A percentile compares a stretch with the other conserved stretches of the same genome.
phyloP scores from a whole-genome alignment of 768 basidiomycete species.

The Hortiboletus flavorubellus region DNA sequence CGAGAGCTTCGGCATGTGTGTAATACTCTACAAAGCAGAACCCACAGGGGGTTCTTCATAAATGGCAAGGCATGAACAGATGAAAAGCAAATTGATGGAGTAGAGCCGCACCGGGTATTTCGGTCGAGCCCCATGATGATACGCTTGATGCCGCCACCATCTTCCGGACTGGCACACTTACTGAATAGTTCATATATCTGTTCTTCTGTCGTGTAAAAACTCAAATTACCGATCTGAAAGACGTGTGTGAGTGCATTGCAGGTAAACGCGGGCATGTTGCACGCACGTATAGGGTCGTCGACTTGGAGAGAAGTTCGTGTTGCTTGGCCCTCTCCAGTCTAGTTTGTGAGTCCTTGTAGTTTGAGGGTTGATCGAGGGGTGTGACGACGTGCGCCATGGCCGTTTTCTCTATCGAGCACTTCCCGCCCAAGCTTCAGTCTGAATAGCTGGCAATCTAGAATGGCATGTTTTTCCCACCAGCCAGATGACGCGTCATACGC shows the following conservation, averaged over 20 bases:
- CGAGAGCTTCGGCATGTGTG: conserved; percentile 88
- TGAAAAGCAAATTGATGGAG: background rate
- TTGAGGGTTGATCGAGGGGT: conserved; percentile 88
- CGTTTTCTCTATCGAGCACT: conserved; percentile 10
- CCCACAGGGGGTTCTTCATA: conserved; percentile 78
- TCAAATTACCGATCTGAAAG: conserved; percentile 81
- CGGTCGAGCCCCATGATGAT: conserved; percentile 95
- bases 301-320: conserved; percentile 75
- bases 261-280: conserved; percentile 2
- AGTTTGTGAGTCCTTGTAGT: conserved; percentile 93
- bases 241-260: conserved; percentile 15
- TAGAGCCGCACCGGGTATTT: conserved; percentile 64
- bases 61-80: conserved; percentile 8
- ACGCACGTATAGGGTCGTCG: conserved; percentile 88
- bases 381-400: conserved; percentile 83
- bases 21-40: conserved; percentile 98
- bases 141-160: conserved; percentile 86
- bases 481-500: conserved; percentile 28
- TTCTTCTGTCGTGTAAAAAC: conserved; percentile 94
- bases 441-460: conserved; percentile 9
- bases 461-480: conserved; percentile 30
- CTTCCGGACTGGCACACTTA: conserved; percentile 84
- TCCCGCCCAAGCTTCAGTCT: background rate
- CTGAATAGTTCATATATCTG: conserved; percentile 93
- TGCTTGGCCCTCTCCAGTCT: conserved; percentile 77